phyloP scores from a whole-genome alignment of 164 flowering plant genomes.

The Saururus chinensis region DNA sequence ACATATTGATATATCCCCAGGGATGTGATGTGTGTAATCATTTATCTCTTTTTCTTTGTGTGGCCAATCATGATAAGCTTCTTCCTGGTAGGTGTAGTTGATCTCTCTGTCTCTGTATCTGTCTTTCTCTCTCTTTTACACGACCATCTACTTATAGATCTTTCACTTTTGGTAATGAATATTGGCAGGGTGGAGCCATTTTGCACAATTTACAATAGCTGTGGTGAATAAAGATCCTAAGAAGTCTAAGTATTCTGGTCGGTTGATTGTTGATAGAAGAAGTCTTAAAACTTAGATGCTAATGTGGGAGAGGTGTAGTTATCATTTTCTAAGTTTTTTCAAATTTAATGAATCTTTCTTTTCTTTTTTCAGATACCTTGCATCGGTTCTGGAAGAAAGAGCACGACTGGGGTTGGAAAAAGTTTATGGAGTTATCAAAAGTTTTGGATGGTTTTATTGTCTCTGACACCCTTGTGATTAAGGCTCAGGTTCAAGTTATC shows the following conservation, averaged over 20 bases:
- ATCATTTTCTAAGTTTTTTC: background rate
- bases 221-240: slow-evolving; percentile 95
- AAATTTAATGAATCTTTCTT: background rate
- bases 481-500: slow-evolving; percentile 96
- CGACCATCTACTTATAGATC: background rate
- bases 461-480: slow-evolving; percentile 73
- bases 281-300: too few species aligned
- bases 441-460: slow-evolving; percentile 86
- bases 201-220: slow-evolving; percentile 95
- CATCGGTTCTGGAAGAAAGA: slow-evolving; percentile 95
- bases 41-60: slow-evolving; percentile 95
- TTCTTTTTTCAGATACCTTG: slow-evolving; percentile 57
- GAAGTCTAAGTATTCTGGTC: slow-evolving; percentile 92
- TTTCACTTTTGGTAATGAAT: background rate
- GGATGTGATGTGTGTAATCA: slow-evolving; percentile 97
- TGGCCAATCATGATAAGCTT: slow-evolving; percentile 97
- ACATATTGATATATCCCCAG: slow-evolving; percentile 91
- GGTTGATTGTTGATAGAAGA: slow-evolving; percentile 5
- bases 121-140: background rate
- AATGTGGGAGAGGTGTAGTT: background rate
- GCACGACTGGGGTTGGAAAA: slow-evolving; percentile 99
- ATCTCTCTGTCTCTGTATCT: background rate
- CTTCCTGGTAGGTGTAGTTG: slow-evolving; percentile 68
- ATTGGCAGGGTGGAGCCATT: slow-evolving; percentile 89
- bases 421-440: slow-evolving; percentile 93